Evolutionary conservation across 768 basidiomycete genomes (phyloP).

Genomic region (Termitomyces sp.): DNA sequence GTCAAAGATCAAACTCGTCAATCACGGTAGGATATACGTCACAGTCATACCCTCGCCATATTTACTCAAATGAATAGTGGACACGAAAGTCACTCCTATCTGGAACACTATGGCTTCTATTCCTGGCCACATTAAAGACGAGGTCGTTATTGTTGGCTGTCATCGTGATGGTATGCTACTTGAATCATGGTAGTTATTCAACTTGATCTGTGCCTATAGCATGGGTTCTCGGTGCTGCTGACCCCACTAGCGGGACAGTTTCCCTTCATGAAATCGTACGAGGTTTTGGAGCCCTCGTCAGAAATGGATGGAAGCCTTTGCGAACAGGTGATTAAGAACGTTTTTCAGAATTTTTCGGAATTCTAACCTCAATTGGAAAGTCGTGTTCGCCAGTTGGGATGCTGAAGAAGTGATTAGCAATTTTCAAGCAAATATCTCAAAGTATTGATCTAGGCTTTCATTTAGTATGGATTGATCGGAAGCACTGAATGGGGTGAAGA

Average conservation of each 20-base stretch:
- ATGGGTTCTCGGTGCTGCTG: conserved; percentile 79
- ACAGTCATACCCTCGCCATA: neutral
- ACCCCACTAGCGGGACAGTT: conserved; percentile 78
- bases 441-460: conserved; percentile 2
- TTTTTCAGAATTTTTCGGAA: neutral
- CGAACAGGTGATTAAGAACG: conserved; percentile 36
- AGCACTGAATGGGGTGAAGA: conserved; percentile 95
- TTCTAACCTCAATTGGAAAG: conserved; percentile 15
- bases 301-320: conserved; percentile 79
- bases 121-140: conserved; percentile 78
- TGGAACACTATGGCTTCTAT: conserved; percentile 87
- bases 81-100: conserved; percentile 77
- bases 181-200: neutral
- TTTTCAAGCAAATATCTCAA: neutral
- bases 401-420: conserved; percentile 54
- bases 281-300: conserved; percentile 62
- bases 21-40: conserved; percentile 35
- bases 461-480: conserved; percentile 63
- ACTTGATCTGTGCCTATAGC: conserved; percentile 21
- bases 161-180: conserved; percentile 70
- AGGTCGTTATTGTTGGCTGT: conserved; percentile 82
- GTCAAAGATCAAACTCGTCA: conserved; percentile 44
- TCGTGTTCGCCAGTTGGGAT: conserved; percentile 72
- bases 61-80: conserved; percentile 35
- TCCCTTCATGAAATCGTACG: conserved; percentile 72